These are phyloP conservation scores for Shiraia sp. DNA, from an alignment of 2,329 filamentous ascomycete species.

Conservation along the genomic window DNA sequence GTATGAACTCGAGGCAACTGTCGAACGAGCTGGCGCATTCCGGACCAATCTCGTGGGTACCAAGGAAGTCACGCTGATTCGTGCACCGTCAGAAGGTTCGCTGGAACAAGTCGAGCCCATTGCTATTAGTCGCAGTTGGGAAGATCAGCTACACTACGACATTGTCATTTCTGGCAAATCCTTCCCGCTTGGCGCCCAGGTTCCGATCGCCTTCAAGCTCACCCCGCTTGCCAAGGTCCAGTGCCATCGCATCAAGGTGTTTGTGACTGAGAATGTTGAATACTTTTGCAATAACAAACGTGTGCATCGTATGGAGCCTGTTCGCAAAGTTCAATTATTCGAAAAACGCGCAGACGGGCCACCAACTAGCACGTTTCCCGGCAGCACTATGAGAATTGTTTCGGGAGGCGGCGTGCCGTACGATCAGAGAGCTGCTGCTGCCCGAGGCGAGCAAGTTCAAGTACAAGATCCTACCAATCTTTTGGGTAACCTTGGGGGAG, in stretches of 20 bases:
- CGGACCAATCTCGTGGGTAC: conserved; percentile 81
- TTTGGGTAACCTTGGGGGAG: conserved; percentile 74
- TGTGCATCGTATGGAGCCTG: conserved; percentile 82
- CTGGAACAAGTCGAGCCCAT: conserved; percentile 91
- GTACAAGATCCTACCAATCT: conserved; percentile 67
- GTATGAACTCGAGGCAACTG: conserved; percentile 82
- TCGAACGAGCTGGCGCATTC: conserved; percentile 88
- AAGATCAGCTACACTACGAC: conserved; percentile 93
- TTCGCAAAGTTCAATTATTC: conserved; percentile 81
- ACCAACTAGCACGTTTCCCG: conserved; percentile 71
- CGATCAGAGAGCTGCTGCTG: conserved; percentile 60
- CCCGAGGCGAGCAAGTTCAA: conserved; percentile 59
- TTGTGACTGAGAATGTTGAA: conserved; percentile 85
- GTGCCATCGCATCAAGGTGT: conserved; percentile 89
- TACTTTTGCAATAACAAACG: conserved; percentile 87
- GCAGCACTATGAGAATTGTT: conserved; percentile 75
- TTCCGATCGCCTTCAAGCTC: conserved; percentile 92
- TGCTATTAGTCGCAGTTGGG: conserved; percentile 90
- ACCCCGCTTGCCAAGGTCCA: conserved; percentile 92
- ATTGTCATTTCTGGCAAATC: conserved; percentile 96
- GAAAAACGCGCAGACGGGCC: conserved; percentile 84
- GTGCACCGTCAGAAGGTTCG: conserved; percentile 83
- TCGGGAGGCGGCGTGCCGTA: conserved; percentile 80
- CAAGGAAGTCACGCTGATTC: conserved; percentile 82
- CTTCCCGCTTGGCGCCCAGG: conserved; percentile 83